Percentiles rank a stretch among this genome's conserved stretches.
Evolutionary conservation across 441 rosid species (phyloP).

Genomic region (Theobroma grandiflorum): DNA sequence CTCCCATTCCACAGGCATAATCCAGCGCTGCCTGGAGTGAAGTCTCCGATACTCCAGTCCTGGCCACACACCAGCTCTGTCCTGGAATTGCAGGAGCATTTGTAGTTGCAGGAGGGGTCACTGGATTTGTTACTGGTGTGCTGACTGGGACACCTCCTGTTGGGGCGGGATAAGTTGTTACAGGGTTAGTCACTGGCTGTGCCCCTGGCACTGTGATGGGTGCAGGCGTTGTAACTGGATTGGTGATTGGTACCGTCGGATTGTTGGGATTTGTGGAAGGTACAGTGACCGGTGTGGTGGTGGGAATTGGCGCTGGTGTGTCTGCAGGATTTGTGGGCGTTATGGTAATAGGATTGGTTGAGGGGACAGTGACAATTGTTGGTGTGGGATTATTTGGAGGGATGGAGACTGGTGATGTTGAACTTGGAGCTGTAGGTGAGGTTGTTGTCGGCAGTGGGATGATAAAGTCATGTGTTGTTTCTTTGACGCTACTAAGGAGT

Average conservation of each 20-base stretch:
- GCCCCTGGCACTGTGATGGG: slow-evolving; percentile 62
- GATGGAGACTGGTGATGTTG: slow-evolving; percentile 32
- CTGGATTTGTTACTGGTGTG: slow-evolving; percentile 52
- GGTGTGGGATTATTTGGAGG: slow-evolving; percentile 53
- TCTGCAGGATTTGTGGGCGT: slow-evolving; percentile 45
- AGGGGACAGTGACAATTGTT: slow-evolving; percentile 58
- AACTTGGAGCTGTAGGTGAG: slow-evolving; percentile 50
- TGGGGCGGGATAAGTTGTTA: slow-evolving; percentile 73
- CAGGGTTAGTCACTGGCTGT: slow-evolving; percentile 75
- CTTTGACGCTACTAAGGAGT: slow-evolving; percentile 37
- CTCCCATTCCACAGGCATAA: slow-evolving; percentile 95
- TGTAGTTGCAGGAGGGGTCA: slow-evolving; percentile 63
- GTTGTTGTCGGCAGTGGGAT: slow-evolving; percentile 51
- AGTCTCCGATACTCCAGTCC: slow-evolving; percentile 57
- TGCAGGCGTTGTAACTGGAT: slow-evolving; percentile 45
- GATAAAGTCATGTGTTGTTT: slow-evolving; percentile 46
- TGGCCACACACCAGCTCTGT: slow-evolving; percentile 93
- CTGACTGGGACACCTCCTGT: slow-evolving; percentile 56
- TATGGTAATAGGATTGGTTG: slow-evolving; percentile 59
- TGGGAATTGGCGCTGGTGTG: slow-evolving; percentile 19
- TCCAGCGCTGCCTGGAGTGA: slow-evolving; percentile 81
- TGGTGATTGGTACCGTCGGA: slow-evolving; percentile 31
- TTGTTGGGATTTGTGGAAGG: slow-evolving; percentile 24
- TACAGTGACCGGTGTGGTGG: slow-evolving; percentile 28
- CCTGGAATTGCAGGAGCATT: slow-evolving; percentile 74